Percentiles rank a stretch among this genome's conserved stretches.
Conservation (phyloP, 371 early-diverging fungal species). For the Lichtheimia corymbifera region DNA sequence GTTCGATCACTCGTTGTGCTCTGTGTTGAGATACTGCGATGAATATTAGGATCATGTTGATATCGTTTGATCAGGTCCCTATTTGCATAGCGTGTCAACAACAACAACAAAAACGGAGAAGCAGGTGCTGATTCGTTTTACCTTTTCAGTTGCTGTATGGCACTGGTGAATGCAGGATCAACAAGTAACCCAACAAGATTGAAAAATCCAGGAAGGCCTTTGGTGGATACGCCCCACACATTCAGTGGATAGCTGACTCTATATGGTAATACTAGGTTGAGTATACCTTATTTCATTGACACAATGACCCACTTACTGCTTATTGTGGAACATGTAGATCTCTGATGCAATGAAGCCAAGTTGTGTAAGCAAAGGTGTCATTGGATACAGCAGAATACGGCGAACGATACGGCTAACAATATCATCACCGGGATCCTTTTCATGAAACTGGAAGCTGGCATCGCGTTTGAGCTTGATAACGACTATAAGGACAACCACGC, state of each 20-base stretch:
- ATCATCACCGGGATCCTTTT: neutral
- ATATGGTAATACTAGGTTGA: neutral
- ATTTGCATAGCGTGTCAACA: too few species aligned
- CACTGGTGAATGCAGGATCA: constrained; percentile 22
- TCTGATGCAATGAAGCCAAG: constrained; percentile 29
- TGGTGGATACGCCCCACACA: constrained; percentile 23
- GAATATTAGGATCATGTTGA: neutral
- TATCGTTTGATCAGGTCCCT: constrained; percentile 19
- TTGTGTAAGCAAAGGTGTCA: constrained; percentile 23
- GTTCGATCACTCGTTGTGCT: constrained; percentile 7
- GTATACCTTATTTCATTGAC: too few species aligned
- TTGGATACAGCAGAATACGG: constrained; percentile 27
- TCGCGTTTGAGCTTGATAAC: constrained; percentile 13
- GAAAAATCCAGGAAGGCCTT: constrained; percentile 24
- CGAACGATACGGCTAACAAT: constrained; percentile 24
- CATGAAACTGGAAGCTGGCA: constrained; percentile 10
- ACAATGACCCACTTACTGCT: constrained; percentile 8
- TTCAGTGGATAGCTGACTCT: constrained; percentile 23
- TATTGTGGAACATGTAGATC: constrained; percentile 17
- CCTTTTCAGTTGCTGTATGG: constrained; percentile 12
- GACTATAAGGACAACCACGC: constrained; percentile 15
- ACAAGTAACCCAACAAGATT: constrained; percentile 24
- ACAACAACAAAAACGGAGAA: too few species aligned
- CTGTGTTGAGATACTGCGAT: neutral
- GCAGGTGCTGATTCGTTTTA: neutral